Evolutionary conservation across 164 flowering plant genomes (phyloP).

Genomic region (Macadamia tetraphylla): DNA sequence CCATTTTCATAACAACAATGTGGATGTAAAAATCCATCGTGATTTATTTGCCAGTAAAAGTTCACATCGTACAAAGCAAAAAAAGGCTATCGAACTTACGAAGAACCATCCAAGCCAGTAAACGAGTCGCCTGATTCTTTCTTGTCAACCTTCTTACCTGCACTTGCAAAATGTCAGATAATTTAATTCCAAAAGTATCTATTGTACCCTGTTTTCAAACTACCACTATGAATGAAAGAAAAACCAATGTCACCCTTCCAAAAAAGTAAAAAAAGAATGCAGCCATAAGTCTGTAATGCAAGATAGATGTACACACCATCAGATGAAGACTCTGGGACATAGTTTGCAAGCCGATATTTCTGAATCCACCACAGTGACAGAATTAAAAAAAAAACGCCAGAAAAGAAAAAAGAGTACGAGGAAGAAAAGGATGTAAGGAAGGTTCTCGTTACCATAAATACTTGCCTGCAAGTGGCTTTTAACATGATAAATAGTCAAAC

Average conservation of each 20-base stretch:
- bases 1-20: neutral
- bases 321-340: slow-evolving; percentile 77
- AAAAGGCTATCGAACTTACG: slow-evolving; percentile 52
- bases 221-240: neutral
- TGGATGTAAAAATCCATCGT: neutral
- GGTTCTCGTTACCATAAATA: neutral
- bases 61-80: slow-evolving; percentile 4
- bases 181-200: neutral
- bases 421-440: neutral
- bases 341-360: slow-evolving; percentile 97
- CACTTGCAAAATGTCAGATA: neutral
- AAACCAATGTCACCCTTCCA: neutral
- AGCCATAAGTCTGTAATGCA: neutral
- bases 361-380: slow-evolving; percentile 27
- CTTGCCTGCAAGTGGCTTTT: slow-evolving; percentile 95
- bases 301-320: slow-evolving; percentile 55
- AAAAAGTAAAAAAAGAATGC: slow-evolving; percentile 4
- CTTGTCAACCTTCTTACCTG: slow-evolving; percentile 71
- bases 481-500: slow-evolving; percentile 92
- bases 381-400: neutral
- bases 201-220: neutral
- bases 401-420: neutral
- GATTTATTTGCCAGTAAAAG: neutral
- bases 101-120: slow-evolving; percentile 60
- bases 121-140: slow-evolving; percentile 61